Base-by-base conservation (phyloP, 2,329 filamentous ascomycete genomes). In the Alternaria sp. region DNA sequence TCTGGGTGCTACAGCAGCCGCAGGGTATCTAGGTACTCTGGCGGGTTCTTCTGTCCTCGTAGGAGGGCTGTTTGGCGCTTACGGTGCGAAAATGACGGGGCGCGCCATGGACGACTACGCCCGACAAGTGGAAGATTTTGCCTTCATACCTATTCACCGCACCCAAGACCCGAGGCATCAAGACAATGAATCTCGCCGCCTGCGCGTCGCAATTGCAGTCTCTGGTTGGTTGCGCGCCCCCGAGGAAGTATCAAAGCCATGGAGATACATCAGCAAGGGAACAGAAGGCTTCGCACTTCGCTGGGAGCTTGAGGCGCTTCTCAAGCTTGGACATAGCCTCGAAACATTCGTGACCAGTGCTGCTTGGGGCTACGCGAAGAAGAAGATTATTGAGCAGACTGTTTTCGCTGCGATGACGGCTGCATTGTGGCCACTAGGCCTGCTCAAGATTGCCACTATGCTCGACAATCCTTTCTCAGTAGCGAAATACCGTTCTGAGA, bases 71-170 rank as follows among this genome's bases (percentile, higher is more conserved):
- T 97, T 98, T 73, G 95, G 95, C 9, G 92, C 95, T n/a, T 97
- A 96, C 74, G 92, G 92, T 44, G 89, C 90, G 1, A 87, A 90
- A 36, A 94, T 97, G 85, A 92, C 91, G 0, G 88, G 89, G 54
- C 90, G 93, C 76, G 92, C 94, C 84, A 91, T 97, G 85, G 92
- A 97, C 66, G 85, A 90, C n/a, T 97, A 96, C 75, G 87, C 91
- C 11, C 89, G 89, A 68, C 93, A 97, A 66, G 90, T 98, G 16
- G 89, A 92, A 70, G 94, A 98, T 73, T 97, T 97, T 78, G 92
- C 88, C 0, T 92, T 98, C 70, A 80, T 97, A 11, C 92, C 93
- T 0, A 83, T 97, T 16, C 76, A 76, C 51, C 66, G 71, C 50
- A 73, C 66, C 30, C 74, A 78, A 43, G 74, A 74, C 73, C 88